phyloP scores from a whole-genome alignment of 2,329 filamentous ascomycete genomes.

The Fusarium nematophilum region DNA sequence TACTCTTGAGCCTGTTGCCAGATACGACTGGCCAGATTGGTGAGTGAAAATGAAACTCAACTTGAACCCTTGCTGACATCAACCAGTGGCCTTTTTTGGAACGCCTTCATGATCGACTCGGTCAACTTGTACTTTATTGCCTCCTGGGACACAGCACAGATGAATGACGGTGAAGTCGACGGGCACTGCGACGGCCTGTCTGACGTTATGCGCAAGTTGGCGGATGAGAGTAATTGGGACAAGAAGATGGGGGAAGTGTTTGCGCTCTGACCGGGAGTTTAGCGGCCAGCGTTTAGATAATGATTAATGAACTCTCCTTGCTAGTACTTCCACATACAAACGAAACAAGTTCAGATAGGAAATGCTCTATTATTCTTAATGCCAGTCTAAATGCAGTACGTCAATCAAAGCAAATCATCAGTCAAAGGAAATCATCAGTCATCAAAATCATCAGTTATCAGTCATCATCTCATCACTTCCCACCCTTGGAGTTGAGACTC shows the following conservation, averaged over 20 bases:
- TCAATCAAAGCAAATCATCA: too few relatives aligned
- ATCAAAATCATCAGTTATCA: too few relatives aligned
- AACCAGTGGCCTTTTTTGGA: slow-evolving; percentile 52
- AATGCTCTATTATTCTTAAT: too few relatives aligned
- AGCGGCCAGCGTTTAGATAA: too few relatives aligned
- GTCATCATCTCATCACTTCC: background rate
- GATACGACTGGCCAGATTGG: slow-evolving; percentile 54
- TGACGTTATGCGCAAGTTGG: slow-evolving; percentile 46
- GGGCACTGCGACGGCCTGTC: slow-evolving; percentile 46
- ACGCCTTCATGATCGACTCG: slow-evolving; percentile 50
- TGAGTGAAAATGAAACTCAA: slow-evolving; percentile 35
- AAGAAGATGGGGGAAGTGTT: slow-evolving; percentile 45
- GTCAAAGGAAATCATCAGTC: too few relatives aligned
- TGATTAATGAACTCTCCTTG: too few relatives aligned
- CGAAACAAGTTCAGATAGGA: too few relatives aligned
- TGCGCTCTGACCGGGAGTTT: slow-evolving; percentile 17
- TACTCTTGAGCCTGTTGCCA: slow-evolving; percentile 44
- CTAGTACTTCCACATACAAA: too few relatives aligned
- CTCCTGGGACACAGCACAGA: slow-evolving; percentile 55
- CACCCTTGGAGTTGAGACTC: background rate
- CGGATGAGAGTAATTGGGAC: slow-evolving; percentile 43
- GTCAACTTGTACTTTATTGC: slow-evolving; percentile 50
- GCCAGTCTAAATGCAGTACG: too few relatives aligned
- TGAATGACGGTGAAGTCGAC: slow-evolving; percentile 49
- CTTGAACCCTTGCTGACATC: slow-evolving; percentile 5